Evolutionary conservation across 306 rosid genomes (phyloP).

Genomic region (Fragaria nilgerrensis): DNA sequence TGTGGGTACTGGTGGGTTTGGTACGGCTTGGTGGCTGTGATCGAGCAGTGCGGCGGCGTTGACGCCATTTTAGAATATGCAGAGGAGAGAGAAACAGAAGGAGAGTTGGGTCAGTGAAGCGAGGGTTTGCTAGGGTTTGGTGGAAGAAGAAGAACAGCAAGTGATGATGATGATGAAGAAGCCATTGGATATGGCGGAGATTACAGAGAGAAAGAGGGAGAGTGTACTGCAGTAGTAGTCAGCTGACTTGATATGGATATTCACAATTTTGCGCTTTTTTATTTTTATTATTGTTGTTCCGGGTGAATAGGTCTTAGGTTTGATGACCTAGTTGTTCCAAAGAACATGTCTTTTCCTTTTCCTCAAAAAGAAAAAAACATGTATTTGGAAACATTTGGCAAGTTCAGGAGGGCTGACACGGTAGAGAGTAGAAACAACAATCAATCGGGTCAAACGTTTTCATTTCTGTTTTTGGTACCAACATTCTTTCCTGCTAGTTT

Average conservation of each 20-base stretch:
- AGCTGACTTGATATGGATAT: background rate
- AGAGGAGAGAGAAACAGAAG: background rate
- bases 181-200: conserved; percentile 22
- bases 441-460: background rate
- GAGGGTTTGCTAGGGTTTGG: conserved; percentile 24
- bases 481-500: background rate
- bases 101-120: background rate
- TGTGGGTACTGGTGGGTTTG: conserved; percentile 44
- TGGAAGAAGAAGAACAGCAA: background rate
- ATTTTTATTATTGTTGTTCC: background rate
- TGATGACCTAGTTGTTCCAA: no score
- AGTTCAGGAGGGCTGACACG: background rate
- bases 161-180: conserved; percentile 2
- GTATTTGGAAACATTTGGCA: background rate
- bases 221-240: background rate
- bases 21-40: conserved; percentile 45
- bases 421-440: background rate
- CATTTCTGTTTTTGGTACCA: background rate
- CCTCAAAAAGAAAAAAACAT: no score
- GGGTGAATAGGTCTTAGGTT: background rate
- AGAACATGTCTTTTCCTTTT: background rate
- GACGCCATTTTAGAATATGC: conserved; percentile 46
- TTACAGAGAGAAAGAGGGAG: conserved; percentile 5
- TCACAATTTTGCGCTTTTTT: background rate
- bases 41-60: conserved; percentile 63